Evolutionary conservation across 441 rosid species (phyloP), one percentile per base, ranked within the genome.

Genomic region (Syzygium malaccense): DNA sequence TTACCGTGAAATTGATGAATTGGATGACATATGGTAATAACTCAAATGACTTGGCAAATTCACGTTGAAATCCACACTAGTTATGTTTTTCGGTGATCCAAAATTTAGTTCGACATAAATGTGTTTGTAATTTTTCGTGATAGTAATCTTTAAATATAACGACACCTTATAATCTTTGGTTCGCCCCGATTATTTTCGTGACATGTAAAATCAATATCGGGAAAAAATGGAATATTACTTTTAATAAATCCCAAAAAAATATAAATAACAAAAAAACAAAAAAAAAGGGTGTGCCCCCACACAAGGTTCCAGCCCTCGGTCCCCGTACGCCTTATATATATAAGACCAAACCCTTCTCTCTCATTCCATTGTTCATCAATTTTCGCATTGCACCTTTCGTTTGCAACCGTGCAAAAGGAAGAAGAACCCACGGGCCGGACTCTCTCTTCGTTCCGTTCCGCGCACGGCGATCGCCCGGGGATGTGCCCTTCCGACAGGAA

Each of bases 401-500:
- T 75, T 3, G 53, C 53, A 41, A 75, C 30, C 18, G 1, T 23
- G 23, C 83, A 23, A 41, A 2, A 5, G 49, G 4, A 3, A 23
- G 25, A 41, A 75, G 25, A 13, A 23, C 4, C 80, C 51, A 66
- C 68, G 48, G 9, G 48, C 48, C 9, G 48, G 62, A 57, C 62
- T 56, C 60, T 56, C 60, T 25, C 25, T 56, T 10, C 14, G 62
- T 57, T 57, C 62, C n/a, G 62, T 7, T 45, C 48, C 51, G n/a
- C 83, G 15, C n/a, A 25, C 25, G 83, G 20, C 28, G 68, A 60
- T 60, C 68, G 25, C 98, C 6, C 94, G 95, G 7, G 97, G 91
- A 1, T 94, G 92, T 48, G 92, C 62, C 88, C 55, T 85, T 23
- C 86, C 89, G 45, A 55, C 87, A 48, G 86, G 83, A 79, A 71